These are phyloP conservation scores for Prunus davidiana DNA, from an alignment of 306 rosid species.

Conservation along the genomic window DNA sequence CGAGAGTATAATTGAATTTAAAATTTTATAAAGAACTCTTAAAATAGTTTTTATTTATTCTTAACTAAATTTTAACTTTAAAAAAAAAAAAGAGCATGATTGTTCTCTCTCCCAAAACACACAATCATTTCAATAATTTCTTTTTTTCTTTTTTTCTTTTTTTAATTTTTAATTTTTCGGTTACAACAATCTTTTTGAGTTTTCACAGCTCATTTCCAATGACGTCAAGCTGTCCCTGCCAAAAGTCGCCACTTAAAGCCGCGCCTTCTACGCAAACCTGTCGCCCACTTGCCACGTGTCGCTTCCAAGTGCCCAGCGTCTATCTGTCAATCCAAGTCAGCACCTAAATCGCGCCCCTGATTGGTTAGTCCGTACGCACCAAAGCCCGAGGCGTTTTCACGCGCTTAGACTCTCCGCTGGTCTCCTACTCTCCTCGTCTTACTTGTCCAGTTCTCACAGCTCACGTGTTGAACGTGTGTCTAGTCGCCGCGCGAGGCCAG, in stretches of 20 bases:
- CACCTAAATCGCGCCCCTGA: background rate
- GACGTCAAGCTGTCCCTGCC: background rate
- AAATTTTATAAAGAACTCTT: no score
- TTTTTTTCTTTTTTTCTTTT: no score
- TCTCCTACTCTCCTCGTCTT: background rate
- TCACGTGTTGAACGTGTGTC: constrained; percentile 31
- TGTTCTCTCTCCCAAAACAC: no score
- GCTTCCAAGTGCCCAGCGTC: background rate
- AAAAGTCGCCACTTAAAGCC: background rate
- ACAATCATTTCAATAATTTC: background rate
- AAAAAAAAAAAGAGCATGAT: no score
- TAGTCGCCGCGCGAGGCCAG: constrained; percentile 18
- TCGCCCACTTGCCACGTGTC: background rate
- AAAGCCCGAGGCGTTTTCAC: background rate
- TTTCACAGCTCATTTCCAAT: background rate
- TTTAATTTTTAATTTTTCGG: no score
- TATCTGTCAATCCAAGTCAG: background rate
- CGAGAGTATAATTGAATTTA: no score
- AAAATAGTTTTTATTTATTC: accelerated
- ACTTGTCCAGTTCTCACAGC: constrained; percentile 1
- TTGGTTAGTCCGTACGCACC: constrained; percentile 1
- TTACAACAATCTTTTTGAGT: background rate
- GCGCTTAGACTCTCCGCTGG: background rate
- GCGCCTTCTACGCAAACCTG: background rate
- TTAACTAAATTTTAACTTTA: no score